Evolutionary conservation across 2,329 filamentous ascomycete genomes (phyloP).

Genomic region (Emmonsia crescens): DNA sequence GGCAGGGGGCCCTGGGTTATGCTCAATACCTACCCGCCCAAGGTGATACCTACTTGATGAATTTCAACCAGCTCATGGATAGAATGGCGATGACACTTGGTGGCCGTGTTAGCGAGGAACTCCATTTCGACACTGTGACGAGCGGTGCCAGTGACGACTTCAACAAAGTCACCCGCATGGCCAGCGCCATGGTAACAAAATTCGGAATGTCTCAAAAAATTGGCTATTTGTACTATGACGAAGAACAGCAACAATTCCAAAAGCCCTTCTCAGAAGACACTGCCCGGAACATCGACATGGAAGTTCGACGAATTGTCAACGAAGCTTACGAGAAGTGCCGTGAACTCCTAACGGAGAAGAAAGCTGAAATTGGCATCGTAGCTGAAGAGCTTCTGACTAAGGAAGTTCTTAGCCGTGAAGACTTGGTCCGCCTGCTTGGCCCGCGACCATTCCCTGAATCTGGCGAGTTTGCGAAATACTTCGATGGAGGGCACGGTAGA

Average conservation of each 20-base stretch:
- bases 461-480: constrained; percentile 91
- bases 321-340: constrained; percentile 87
- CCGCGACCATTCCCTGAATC: constrained; percentile 73
- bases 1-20: constrained; percentile 85
- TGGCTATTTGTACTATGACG: constrained; percentile 82
- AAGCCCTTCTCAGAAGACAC: constrained; percentile 96
- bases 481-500: constrained; percentile 44
- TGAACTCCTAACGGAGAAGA: constrained; percentile 72
- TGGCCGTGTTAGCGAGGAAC: constrained; percentile 86
- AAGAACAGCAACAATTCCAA: constrained; percentile 68
- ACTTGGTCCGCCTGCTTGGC: constrained; percentile 81
- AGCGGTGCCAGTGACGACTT: constrained; percentile 94
- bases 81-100: constrained; percentile 99
- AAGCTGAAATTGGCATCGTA: constrained; percentile 75
- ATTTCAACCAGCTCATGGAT: constrained; percentile 90
- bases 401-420: constrained; percentile 83
- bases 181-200: constrained; percentile 96
- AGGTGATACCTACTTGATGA: constrained; percentile 86
- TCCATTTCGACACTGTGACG: constrained; percentile 94
- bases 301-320: constrained; percentile 85
- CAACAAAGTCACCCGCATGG: constrained; percentile 95
- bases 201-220: constrained; percentile 97
- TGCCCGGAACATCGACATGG: constrained; percentile 78
- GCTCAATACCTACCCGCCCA: constrained; percentile 89
- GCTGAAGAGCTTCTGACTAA: constrained; percentile 88